Evolutionary conservation across 768 basidiomycete species (phyloP).

Genomic region (Tulasnella sp.): DNA sequence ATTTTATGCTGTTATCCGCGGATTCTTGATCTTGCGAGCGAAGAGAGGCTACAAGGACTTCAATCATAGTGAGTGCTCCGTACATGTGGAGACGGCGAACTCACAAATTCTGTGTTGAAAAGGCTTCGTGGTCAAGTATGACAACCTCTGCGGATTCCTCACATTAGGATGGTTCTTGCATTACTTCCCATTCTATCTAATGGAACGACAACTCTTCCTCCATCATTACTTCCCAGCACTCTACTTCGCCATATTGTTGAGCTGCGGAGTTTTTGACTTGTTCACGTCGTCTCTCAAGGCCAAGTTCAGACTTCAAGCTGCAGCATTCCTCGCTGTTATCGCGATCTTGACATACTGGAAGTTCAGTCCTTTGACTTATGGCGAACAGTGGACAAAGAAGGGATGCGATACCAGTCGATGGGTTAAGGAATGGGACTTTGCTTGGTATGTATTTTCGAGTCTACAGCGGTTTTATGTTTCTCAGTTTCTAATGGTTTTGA

Average conservation of each 20-base stretch:
- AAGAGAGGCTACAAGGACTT: conserved; percentile 89
- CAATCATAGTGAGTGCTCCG: conserved; percentile 59
- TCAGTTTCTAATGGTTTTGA: neutral
- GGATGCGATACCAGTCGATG: conserved; percentile 68
- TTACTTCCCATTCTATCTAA: conserved; percentile 95
- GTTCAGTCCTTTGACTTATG: conserved; percentile 76
- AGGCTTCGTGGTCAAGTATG: conserved; percentile 90
- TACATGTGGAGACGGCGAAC: neutral
- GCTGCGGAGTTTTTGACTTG: conserved; percentile 70
- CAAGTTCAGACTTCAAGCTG: conserved; percentile 65
- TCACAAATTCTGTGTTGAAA: conserved; percentile 9
- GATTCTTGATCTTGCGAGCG: conserved; percentile 69
- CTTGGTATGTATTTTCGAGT: conserved; percentile 41
- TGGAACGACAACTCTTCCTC: conserved; percentile 92
- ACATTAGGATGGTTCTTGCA: conserved; percentile 86
- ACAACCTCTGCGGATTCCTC: conserved; percentile 79
- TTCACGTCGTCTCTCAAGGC: conserved; percentile 67
- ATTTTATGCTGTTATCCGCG: conserved; percentile 55
- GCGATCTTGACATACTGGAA: conserved; percentile 66
- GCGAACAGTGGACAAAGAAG: conserved; percentile 68
- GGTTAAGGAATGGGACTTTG: conserved; percentile 94
- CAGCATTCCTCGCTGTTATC: conserved; percentile 54
- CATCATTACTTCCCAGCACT: conserved; percentile 97
- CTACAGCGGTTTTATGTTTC: neutral
- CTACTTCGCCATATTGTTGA: conserved; percentile 79